Percentiles rank a stretch among this genome's conserved stretches.
Evolutionary conservation across 176 grass and related monocot species (phyloP).

Genomic region (Oryza officinalis): DNA sequence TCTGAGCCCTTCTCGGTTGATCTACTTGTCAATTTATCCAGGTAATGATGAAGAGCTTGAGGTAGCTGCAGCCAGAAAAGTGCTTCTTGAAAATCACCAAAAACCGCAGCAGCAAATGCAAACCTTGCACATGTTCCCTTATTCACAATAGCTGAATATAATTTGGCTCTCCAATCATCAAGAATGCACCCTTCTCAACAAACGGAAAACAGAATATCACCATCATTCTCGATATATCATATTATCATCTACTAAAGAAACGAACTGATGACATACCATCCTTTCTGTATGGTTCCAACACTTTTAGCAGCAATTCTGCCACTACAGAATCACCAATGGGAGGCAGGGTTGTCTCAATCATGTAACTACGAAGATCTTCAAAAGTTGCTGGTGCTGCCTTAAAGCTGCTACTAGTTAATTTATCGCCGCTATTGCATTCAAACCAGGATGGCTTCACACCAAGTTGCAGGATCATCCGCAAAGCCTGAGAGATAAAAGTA

Average conservation of each 20-base stretch:
- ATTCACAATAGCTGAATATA: constrained; percentile 76
- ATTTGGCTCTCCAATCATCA: constrained; percentile 83
- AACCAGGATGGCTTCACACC: constrained; percentile 97
- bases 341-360: constrained; percentile 87
- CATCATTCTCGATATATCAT: constrained; percentile 28
- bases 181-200: constrained; percentile 83
- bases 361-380: constrained; percentile 85
- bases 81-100: constrained; percentile 85
- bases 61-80: constrained; percentile 95
- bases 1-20: constrained; percentile 52
- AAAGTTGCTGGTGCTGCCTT: constrained; percentile 42
- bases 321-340: constrained; percentile 83
- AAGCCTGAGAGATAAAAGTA: constrained; percentile 56
- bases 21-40: constrained; percentile 72
- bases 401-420: constrained; percentile 43
- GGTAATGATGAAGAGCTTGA: constrained; percentile 70
- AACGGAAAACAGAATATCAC: constrained; percentile 13
- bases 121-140: constrained; percentile 78
- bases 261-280: constrained; percentile 55
- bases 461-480: constrained; percentile 89
- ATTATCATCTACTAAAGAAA: background rate
- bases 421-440: constrained; percentile 48
- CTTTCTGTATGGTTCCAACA: constrained; percentile 92
- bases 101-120: constrained; percentile 91
- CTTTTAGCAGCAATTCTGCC: constrained; percentile 94